These are phyloP conservation scores for Aspergillus cejpii DNA, from an alignment of 2,329 filamentous ascomycete genomes.

Conservation along the genomic window DNA sequence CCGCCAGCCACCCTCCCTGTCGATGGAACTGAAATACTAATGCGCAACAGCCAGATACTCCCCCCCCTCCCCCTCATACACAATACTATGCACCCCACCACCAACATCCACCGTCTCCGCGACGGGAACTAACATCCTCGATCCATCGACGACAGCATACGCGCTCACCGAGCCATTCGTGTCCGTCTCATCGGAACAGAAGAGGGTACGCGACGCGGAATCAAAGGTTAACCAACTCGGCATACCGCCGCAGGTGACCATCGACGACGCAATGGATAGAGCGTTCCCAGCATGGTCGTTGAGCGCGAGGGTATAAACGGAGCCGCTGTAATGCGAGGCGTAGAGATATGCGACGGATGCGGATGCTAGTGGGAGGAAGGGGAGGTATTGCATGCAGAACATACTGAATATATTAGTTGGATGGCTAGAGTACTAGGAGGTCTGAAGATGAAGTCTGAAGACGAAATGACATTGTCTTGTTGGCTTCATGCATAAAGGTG, in stretches of 20 bases:
- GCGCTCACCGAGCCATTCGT: conserved; percentile 28
- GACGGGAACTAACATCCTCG: too few species aligned
- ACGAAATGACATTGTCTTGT: neutral
- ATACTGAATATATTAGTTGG: too few species aligned
- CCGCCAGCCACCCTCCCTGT: conserved; percentile 5
- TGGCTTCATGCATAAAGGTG: neutral
- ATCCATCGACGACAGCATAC: conserved; percentile 18
- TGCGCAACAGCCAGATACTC: conserved; percentile 35
- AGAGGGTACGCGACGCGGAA: conserved; percentile 20
- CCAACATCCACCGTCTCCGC: conserved; percentile 24
- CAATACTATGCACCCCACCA: conserved; percentile 31
- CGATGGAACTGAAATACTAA: conserved; percentile 27
- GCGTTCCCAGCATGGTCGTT: conserved; percentile 13
- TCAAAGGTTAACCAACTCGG: conserved; percentile 36
- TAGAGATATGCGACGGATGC: conserved; percentile 24
- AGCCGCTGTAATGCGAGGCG: conserved; percentile 36
- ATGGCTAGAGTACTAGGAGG: too few species aligned
- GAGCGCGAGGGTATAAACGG: conserved; percentile 31
- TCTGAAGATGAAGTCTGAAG: too few species aligned
- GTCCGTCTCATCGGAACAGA: conserved; percentile 34
- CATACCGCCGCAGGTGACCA: conserved; percentile 30
- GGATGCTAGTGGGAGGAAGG: conserved; percentile 5
- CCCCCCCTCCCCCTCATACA: conserved; percentile 24
- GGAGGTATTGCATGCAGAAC: neutral
- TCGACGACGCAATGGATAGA: conserved; percentile 20